A percentile compares a stretch with the other conserved stretches of the same genome.
These are phyloP conservation scores for Blastobotrys capitulatus DNA, from an alignment of 1,139 yeast species.

Conservation along the genomic window DNA sequence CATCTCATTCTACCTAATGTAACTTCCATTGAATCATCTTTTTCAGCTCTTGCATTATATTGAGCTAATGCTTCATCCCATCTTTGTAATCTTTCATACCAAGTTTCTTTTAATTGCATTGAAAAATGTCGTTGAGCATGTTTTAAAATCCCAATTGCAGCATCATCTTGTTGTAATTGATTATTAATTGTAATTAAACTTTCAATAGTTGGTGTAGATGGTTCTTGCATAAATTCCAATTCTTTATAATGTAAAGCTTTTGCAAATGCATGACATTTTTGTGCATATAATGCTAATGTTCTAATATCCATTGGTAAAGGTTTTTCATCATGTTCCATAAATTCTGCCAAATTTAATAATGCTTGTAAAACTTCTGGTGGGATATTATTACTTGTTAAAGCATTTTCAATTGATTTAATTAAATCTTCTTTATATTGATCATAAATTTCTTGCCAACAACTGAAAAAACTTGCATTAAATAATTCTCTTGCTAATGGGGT, in stretches of 20 bases:
- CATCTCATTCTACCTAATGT: slow-evolving; percentile 98
- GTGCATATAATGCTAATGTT: slow-evolving; percentile 89
- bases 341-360: slow-evolving; percentile 83
- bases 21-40: slow-evolving; percentile 55
- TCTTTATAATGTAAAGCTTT: slow-evolving; percentile 96
- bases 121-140: slow-evolving; percentile 95
- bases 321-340: slow-evolving; percentile 96
- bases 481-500: slow-evolving; percentile 85
- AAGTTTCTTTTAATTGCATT: slow-evolving; percentile 87
- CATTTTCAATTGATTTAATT: slow-evolving; percentile 78
- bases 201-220: slow-evolving; percentile 88
- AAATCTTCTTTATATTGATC: slow-evolving; percentile 91
- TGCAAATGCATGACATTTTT: slow-evolving; percentile 94
- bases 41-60: slow-evolving; percentile 64
- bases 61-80: slow-evolving; percentile 98
- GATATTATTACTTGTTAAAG: slow-evolving; percentile 82
- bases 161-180: slow-evolving; percentile 93
- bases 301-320: slow-evolving; percentile 86
- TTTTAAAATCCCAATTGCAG: slow-evolving; percentile 93
- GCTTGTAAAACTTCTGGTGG: slow-evolving; percentile 96
- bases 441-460: slow-evolving; percentile 92
- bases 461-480: slow-evolving; percentile 90
- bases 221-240: slow-evolving; percentile 88
- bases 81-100: slow-evolving; percentile 94
- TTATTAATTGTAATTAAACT: slow-evolving; percentile 88